A percentile compares a stretch with the other conserved stretches of the same genome.
phyloP scores from a whole-genome alignment of 495 filamentous ascomycete genomes.

The Tuber melanosporum region DNA sequence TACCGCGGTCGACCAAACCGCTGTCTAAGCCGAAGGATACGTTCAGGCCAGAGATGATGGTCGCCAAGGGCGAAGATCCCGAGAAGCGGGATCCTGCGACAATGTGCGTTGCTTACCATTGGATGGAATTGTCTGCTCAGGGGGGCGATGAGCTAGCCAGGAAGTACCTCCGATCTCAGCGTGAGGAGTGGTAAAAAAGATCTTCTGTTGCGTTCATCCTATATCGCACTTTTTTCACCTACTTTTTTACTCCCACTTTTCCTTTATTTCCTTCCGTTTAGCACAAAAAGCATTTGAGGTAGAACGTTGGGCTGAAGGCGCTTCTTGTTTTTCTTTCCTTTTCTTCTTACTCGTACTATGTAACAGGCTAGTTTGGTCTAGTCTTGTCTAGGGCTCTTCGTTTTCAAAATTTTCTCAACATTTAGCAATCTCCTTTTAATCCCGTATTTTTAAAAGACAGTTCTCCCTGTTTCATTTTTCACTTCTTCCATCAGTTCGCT shows the following conservation, averaged over 20 bases:
- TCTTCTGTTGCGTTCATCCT: neutral
- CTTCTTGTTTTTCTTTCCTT: neutral
- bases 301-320: neutral
- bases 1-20: slow-evolving; percentile 77
- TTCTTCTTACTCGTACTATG: neutral
- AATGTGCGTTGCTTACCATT: slow-evolving; percentile 95
- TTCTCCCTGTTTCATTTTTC: neutral
- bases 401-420: neutral
- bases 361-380: neutral
- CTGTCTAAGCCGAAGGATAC: slow-evolving; percentile 79
- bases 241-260: neutral
- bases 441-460: neutral
- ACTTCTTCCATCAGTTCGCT: neutral
- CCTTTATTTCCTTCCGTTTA: neutral
- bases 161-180: slow-evolving; percentile 68
- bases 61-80: slow-evolving; percentile 56
- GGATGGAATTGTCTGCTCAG: slow-evolving; percentile 87
- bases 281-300: slow-evolving; percentile 4
- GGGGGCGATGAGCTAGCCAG: slow-evolving; percentile 84
- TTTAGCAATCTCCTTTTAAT: neutral
- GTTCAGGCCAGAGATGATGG: slow-evolving; percentile 84
- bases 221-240: neutral
- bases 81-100: slow-evolving; percentile 74
- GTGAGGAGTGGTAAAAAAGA: slow-evolving; percentile 45
- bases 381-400: neutral